Percentiles rank a stretch among this genome's conserved stretches.
phyloP scores from a whole-genome alignment of 1,139 yeast genomes.

The Hansenula lynferdii region DNA sequence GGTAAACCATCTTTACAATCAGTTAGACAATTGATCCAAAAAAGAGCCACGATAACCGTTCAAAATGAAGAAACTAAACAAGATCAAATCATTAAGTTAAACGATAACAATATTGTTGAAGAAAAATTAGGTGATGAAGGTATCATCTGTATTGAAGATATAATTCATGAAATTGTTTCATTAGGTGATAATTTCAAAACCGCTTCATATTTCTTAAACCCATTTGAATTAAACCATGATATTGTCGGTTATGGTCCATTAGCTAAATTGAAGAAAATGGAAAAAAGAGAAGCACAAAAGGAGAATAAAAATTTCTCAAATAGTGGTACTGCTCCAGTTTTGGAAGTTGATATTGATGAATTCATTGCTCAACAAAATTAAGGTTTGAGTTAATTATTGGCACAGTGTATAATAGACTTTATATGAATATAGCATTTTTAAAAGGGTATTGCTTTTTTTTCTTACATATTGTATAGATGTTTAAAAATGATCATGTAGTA shows the following conservation, averaged over 20 bases:
- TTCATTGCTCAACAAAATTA: constrained; percentile 39
- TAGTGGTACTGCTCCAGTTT: constrained; percentile 58
- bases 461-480: too few relatives aligned
- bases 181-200: constrained; percentile 99
- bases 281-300: constrained; percentile 32
- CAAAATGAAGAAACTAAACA: constrained; percentile 57
- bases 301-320: constrained; percentile 41
- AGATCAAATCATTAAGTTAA: constrained; percentile 84
- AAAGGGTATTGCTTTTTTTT: too few relatives aligned
- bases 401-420: neutral
- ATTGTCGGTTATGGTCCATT: constrained; percentile 64
- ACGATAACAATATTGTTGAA: constrained; percentile 94
- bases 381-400: neutral
- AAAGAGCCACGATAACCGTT: constrained; percentile 99
- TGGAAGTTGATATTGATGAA: constrained; percentile 66
- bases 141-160: constrained; percentile 92
- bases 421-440: too few relatives aligned
- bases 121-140: constrained; percentile 94
- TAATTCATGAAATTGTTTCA: constrained; percentile 98
- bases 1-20: constrained; percentile 99
- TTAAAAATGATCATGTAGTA: too few relatives aligned
- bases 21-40: constrained; percentile 95
- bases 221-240: constrained; percentile 66
- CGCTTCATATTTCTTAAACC: constrained; percentile 82
- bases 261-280: constrained; percentile 32